phyloP scores from a whole-genome alignment of 2,329 filamentous ascomycete species.

The Calcarisporium arbuscula region DNA sequence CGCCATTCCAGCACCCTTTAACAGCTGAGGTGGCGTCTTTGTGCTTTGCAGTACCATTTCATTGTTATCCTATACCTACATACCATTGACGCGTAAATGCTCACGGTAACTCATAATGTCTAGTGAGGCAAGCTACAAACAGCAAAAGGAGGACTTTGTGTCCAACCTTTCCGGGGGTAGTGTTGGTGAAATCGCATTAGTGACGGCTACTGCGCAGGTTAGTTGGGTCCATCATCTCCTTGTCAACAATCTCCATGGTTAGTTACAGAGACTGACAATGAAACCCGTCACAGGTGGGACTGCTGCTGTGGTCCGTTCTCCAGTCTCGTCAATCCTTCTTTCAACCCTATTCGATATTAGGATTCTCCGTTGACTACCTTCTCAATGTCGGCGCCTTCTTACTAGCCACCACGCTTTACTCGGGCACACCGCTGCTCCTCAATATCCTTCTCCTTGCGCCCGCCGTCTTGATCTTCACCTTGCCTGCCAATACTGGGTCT shows the following conservation, averaged over 20 bases:
- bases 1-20: too few relatives aligned
- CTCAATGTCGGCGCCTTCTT: conserved; percentile 79
- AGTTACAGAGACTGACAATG: too few relatives aligned
- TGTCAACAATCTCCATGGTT: too few relatives aligned
- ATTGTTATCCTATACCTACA: too few relatives aligned
- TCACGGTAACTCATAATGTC: conserved; percentile 30
- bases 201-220: conserved; percentile 82
- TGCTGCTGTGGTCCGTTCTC: conserved; percentile 82
- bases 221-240: too few relatives aligned
- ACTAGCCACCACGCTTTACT: conserved; percentile 81
- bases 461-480: conserved; percentile 54
- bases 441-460: conserved; percentile 69
- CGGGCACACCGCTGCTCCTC: conserved; percentile 66
- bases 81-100: too few relatives aligned
- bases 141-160: conserved; percentile 90
- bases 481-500: conserved; percentile 28
- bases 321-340: conserved; percentile 84
- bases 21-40: too few relatives aligned
- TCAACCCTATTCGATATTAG: conserved; percentile 61
- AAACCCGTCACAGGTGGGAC: conserved; percentile 55
- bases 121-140: conserved; percentile 64
- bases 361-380: conserved; percentile 73
- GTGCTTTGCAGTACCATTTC: too few relatives aligned
- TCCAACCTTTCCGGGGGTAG: conserved; percentile 81
- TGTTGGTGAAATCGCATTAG: conserved; percentile 78